Evolutionary conservation across 2,329 filamentous ascomycete species (phyloP).

Genomic region (Acephala macrosclerotiorum): DNA sequence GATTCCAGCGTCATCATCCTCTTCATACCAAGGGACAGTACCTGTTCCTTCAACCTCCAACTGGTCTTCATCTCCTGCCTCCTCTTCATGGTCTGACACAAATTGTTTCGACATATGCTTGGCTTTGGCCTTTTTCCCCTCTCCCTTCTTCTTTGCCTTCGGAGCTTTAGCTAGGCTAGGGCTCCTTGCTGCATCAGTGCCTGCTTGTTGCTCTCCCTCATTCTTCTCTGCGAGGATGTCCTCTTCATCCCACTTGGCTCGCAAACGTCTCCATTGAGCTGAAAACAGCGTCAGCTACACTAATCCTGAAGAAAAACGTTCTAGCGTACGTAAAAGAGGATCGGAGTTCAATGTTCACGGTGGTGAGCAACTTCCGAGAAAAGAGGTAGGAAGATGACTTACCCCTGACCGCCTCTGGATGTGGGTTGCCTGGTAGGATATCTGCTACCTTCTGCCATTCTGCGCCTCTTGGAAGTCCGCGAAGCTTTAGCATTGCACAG

Average conservation of each 20-base stretch:
- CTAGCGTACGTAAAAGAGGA: not conserved
- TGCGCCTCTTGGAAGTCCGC: not conserved
- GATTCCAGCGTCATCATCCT: too few relatives aligned
- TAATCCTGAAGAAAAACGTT: not conserved
- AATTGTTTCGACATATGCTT: too few relatives aligned
- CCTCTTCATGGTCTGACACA: not conserved
- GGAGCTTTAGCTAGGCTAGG: too few relatives aligned
- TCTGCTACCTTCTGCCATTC: not conserved
- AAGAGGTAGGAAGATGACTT: not conserved
- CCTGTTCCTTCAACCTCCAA: not conserved
- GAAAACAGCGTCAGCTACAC: not conserved
- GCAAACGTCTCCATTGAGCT: not conserved
- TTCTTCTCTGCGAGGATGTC: not conserved
- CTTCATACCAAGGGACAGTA: too few relatives aligned
- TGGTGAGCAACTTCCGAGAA: too few relatives aligned
- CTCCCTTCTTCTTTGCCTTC: not conserved
- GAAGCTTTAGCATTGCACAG: not conserved
- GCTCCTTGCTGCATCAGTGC: not conserved
- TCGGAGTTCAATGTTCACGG: too few relatives aligned
- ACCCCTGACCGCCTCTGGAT: not conserved
- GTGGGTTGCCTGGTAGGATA: not conserved
- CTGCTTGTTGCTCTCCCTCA: not conserved
- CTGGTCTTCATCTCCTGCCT: not conserved
- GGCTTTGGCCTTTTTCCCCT: not conserved
- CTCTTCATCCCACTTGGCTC: not conserved